Evolutionary conservation across 2,329 filamentous ascomycete species (phyloP).

Genomic region (Dothideomycetes sp.): DNA sequence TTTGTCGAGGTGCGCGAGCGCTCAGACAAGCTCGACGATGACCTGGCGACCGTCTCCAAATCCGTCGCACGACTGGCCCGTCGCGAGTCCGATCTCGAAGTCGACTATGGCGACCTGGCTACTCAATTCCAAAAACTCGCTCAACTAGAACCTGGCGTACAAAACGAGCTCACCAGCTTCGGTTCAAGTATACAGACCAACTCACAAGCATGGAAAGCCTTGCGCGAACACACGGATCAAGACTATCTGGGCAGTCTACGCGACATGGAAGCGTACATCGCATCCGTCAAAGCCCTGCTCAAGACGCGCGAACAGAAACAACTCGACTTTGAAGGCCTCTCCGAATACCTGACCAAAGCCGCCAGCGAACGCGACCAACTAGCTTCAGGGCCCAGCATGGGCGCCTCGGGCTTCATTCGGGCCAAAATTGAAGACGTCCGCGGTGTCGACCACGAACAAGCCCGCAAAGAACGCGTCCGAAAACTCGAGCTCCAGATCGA

Average conservation of each 20-base stretch:
- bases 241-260: slow-evolving; percentile 87
- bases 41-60: slow-evolving; percentile 87
- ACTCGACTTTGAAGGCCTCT: slow-evolving; percentile 91
- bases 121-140: slow-evolving; percentile 94
- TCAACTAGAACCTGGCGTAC: slow-evolving; percentile 77
- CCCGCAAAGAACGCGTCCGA: slow-evolving; percentile 73
- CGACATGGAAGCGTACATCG: slow-evolving; percentile 92
- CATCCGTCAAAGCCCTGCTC: slow-evolving; percentile 76
- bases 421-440: slow-evolving; percentile 94
- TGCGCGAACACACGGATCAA: slow-evolving; percentile 88
- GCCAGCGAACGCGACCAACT: slow-evolving; percentile 77
- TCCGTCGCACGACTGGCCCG: slow-evolving; percentile 86
- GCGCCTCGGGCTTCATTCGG: slow-evolving; percentile 78
- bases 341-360: slow-evolving; percentile 89
- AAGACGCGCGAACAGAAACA: slow-evolving; percentile 96
- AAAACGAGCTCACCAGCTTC: slow-evolving; percentile 74
- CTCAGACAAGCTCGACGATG: slow-evolving; percentile 88
- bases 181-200: slow-evolving; percentile 79
- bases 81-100: slow-evolving; percentile 76
- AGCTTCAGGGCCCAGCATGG: slow-evolving; percentile 49
- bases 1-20: slow-evolving; percentile 92
- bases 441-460: slow-evolving; percentile 91
- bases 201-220: slow-evolving; percentile 62
- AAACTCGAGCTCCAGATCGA: slow-evolving; percentile 91
- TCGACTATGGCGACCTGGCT: slow-evolving; percentile 80